phyloP scores from a whole-genome alignment of 768 basidiomycete genomes.

The Lyophyllum atratum region DNA sequence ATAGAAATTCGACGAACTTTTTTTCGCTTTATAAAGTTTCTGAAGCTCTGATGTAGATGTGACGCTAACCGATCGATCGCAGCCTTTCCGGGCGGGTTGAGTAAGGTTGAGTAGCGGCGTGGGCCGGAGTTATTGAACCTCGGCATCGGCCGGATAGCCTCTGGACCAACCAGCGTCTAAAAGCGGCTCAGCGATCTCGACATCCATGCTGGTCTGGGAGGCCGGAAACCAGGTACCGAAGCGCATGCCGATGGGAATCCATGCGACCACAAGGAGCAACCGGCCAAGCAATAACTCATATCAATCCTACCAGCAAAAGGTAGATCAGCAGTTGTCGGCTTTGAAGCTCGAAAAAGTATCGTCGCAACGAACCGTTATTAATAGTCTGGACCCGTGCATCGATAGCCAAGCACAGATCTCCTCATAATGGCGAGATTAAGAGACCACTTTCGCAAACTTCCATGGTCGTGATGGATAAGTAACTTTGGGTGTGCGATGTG shows the following conservation, averaged over 20 bases:
- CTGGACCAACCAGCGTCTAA: neutral
- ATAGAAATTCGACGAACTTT: constrained; percentile 30
- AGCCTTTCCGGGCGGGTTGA: constrained; percentile 9
- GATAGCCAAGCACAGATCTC: neutral
- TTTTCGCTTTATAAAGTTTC: constrained; percentile 39
- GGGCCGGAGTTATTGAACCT: constrained; percentile 19
- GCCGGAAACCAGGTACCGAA: constrained; percentile 24
- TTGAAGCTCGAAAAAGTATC: constrained; percentile 1
- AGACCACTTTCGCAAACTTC: constrained; percentile 3
- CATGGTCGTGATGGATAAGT: constrained; percentile 12
- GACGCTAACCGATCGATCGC: constrained; percentile 29
- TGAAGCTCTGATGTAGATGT: constrained; percentile 20
- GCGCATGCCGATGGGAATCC: constrained; percentile 9
- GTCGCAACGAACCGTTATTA: constrained; percentile 3
- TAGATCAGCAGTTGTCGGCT: constrained; percentile 3
- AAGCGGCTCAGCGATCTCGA: constrained; percentile 8
- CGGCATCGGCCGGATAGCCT: constrained; percentile 30
- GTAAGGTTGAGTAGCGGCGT: no score
- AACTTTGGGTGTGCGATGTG: constrained; percentile 18
- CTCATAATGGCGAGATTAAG: constrained; percentile 5
- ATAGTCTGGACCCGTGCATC: neutral
- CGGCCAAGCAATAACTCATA: neutral
- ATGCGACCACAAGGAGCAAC: constrained; percentile 8
- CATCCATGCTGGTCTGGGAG: constrained; percentile 2
- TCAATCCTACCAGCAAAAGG: neutral